phyloP scores from a whole-genome alignment of 179 eudicot species.

The Sideroxylon spinosum region DNA sequence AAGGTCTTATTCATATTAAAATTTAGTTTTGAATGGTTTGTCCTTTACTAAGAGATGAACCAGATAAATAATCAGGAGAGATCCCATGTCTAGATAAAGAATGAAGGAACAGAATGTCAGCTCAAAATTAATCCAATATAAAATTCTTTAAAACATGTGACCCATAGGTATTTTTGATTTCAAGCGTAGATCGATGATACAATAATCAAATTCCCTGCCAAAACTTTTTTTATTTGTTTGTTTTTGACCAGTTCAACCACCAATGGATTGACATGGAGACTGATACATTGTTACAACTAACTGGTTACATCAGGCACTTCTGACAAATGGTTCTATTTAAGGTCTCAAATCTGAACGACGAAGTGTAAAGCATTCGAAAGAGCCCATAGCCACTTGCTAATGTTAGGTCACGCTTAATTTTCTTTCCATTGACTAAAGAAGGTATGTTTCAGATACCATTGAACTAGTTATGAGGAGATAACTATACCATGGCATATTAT shows the following conservation, averaged over 20 bases:
- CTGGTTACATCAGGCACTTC: not conserved
- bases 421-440: not conserved
- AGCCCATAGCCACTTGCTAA: slow-evolving; percentile 1
- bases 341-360: not conserved
- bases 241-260: not conserved
- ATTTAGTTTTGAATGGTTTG: not conserved
- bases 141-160: not conserved
- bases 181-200: not conserved
- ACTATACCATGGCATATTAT: too few species aligned
- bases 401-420: not conserved
- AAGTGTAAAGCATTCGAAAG: not conserved
- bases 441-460: not conserved
- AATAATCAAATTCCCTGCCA: too few species aligned
- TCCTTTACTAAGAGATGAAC: not conserved
- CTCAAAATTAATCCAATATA: not conserved
- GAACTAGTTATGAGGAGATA: slow-evolving; percentile 3
- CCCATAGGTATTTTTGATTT: not conserved
- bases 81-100: slow-evolving; percentile 5
- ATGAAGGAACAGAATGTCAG: not conserved
- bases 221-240: not conserved
- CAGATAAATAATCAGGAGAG: not conserved
- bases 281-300: not conserved
- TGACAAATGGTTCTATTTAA: not conserved
- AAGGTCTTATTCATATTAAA: not conserved
- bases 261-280: not conserved